Evolutionary conservation across 768 basidiomycete species (phyloP).

Genomic region (Mycena leptocephala): DNA sequence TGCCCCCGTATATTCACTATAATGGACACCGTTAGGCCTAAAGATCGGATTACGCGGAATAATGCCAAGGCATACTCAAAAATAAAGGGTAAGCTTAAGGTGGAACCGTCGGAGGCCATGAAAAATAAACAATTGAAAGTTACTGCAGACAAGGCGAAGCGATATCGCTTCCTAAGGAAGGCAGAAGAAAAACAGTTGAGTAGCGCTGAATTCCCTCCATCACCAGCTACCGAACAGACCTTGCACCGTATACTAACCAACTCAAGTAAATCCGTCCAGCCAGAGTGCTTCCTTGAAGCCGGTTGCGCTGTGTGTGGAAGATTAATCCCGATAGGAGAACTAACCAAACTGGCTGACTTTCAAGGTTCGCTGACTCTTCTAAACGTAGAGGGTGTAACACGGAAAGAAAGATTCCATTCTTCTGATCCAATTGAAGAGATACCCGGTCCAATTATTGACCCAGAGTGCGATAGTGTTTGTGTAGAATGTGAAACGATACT

Average conservation of each 20-base stretch:
- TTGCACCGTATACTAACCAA: background rate
- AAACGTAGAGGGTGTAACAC: background rate
- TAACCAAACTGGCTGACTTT: background rate
- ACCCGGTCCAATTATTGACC: background rate
- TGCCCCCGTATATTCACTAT: no score
- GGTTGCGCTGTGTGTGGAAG: background rate
- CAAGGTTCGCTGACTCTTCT: background rate
- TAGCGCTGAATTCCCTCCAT: background rate
- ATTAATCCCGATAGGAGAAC: background rate
- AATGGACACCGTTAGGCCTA: no score
- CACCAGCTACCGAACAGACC: background rate
- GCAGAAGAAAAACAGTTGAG: no score
- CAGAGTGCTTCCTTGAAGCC: background rate
- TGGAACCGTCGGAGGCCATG: no score
- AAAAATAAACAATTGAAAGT: no score
- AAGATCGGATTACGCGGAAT: no score
- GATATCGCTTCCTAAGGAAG: no score
- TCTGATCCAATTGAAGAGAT: background rate
- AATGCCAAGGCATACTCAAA: no score
- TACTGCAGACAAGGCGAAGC: no score
- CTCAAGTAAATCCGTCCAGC: background rate
- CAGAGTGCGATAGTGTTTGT: background rate
- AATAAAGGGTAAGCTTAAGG: no score
- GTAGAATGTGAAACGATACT: background rate
- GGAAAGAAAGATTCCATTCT: background rate